Conservation (phyloP, 1,139 yeast genomes). For the Pichia sp. region DNA sequence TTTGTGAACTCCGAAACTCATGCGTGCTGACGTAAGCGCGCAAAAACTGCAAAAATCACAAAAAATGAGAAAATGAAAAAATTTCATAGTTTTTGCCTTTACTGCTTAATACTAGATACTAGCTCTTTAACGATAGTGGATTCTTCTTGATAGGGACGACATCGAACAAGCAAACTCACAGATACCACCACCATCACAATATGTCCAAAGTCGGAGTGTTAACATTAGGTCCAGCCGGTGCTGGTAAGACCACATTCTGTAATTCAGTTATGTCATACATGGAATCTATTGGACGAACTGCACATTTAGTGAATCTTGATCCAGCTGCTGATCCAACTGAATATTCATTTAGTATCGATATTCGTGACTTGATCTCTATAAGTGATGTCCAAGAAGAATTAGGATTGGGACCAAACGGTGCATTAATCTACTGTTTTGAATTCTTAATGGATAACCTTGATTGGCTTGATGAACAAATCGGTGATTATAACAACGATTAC, state of each 20-base stretch:
- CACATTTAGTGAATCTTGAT: slow-evolving; percentile 91
- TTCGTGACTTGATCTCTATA: slow-evolving; percentile 83
- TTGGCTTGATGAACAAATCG: slow-evolving; percentile 96
- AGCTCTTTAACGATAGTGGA: too few relatives aligned
- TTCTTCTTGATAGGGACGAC: too few relatives aligned
- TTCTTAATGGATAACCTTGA: slow-evolving; percentile 82
- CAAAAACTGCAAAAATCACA: too few relatives aligned
- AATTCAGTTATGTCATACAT: slow-evolving; percentile 83
- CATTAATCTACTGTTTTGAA: slow-evolving; percentile 90
- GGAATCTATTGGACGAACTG: slow-evolving; percentile 88
- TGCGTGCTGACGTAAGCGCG: too few relatives aligned
- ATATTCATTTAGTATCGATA: slow-evolving; percentile 90
- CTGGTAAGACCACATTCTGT: slow-evolving; percentile 92
- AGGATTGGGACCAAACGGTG: slow-evolving; percentile 96
- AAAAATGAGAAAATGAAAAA: too few relatives aligned
- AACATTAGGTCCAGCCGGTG: slow-evolving; percentile 98
- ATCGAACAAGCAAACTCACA: too few relatives aligned
- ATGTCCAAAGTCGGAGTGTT: slow-evolving; percentile 98
- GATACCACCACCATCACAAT: too few relatives aligned
- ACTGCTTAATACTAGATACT: too few relatives aligned
- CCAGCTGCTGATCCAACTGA: slow-evolving; percentile 97
- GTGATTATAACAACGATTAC: slow-evolving; percentile 91
- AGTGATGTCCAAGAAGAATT: slow-evolving; percentile 98
- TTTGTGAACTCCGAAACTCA: too few relatives aligned
- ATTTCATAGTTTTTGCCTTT: too few relatives aligned